phyloP scores from a whole-genome alignment of 148 eudicot genomes.

The Nyssa sinensis region DNA sequence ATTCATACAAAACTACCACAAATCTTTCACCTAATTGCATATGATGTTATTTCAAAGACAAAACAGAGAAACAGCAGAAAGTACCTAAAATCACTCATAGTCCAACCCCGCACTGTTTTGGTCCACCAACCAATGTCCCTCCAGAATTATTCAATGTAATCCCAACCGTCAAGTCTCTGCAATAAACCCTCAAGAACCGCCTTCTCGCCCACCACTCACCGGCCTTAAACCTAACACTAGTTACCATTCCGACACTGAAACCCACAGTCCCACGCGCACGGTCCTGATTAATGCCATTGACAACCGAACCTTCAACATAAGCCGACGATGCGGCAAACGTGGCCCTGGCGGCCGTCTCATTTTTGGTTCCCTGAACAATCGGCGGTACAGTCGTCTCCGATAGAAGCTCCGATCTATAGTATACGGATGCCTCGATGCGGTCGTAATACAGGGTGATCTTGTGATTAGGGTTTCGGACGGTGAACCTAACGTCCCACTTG shows the following conservation, averaged over 20 bases:
- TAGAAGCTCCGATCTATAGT: slow-evolving; percentile 21
- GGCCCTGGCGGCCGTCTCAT: slow-evolving; percentile 31
- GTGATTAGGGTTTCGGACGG: slow-evolving; percentile 46
- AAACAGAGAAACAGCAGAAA: neutral
- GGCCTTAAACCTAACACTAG: slow-evolving; percentile 48
- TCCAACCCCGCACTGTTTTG: slow-evolving; percentile 42
- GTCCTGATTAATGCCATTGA: slow-evolving; percentile 32
- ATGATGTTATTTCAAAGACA: neutral
- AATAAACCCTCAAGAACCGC: slow-evolving; percentile 52
- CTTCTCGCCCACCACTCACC: slow-evolving; percentile 63
- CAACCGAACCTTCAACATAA: slow-evolving; percentile 26
- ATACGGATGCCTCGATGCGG: slow-evolving; percentile 31
- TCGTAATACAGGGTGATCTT: slow-evolving; percentile 48
- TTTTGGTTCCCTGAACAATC: slow-evolving; percentile 45
- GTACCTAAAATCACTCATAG: slow-evolving; percentile 24
- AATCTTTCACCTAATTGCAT: neutral
- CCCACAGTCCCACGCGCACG: slow-evolving; percentile 29
- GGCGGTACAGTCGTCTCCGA: slow-evolving; percentile 47
- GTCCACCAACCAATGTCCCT: slow-evolving; percentile 33
- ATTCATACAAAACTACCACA: neutral
- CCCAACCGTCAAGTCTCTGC: slow-evolving; percentile 39
- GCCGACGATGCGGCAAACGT: slow-evolving; percentile 35
- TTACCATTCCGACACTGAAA: slow-evolving; percentile 44
- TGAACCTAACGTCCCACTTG: slow-evolving; percentile 30
- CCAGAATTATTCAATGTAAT: slow-evolving; percentile 23